A percentile compares a stretch with the other conserved stretches of the same genome.
These are phyloP conservation scores for Diaporthe australafricana DNA, from an alignment of 2,329 filamentous ascomycete species.

Conservation along the genomic window DNA sequence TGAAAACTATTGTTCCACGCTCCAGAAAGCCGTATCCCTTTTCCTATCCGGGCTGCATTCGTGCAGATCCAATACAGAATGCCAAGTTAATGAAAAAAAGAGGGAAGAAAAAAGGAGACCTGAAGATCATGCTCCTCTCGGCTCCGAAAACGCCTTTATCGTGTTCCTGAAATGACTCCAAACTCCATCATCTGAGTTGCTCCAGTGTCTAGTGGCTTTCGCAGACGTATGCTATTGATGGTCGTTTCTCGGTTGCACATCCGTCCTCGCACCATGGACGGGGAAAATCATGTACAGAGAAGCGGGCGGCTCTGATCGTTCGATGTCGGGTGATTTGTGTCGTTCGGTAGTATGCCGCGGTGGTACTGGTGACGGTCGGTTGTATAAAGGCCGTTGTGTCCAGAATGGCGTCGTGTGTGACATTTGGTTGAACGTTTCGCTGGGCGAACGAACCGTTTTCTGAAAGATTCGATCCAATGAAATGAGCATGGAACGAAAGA, in stretches of 20 bases:
- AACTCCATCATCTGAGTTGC: conserved; percentile 28
- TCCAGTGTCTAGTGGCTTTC: conserved; percentile 28
- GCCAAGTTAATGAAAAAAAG: conserved; percentile 13
- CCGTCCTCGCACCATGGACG: conserved; percentile 11
- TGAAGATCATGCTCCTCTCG: conserved; percentile 11
- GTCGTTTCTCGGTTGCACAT: conserved; percentile 19
- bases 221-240: conserved; percentile 16
- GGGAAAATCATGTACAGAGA: conserved; percentile 32
- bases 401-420: background rate
- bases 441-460: background rate
- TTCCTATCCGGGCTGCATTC: conserved; percentile 20
- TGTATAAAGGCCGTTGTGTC: background rate
- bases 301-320: conserved; percentile 30
- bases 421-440: background rate
- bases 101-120: conserved; percentile 6
- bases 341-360: background rate
- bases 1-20: background rate
- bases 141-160: conserved; percentile 32
- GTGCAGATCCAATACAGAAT: conserved; percentile 32
- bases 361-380: background rate
- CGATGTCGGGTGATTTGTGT: background rate
- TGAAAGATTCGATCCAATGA: conserved; percentile 5
- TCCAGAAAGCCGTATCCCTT: conserved; percentile 13
- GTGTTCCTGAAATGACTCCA: conserved; percentile 29
- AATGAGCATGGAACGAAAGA: background rate